phyloP scores from a whole-genome alignment of 2,329 filamentous ascomycete species.

The Colletotrichum tamarilloi region DNA sequence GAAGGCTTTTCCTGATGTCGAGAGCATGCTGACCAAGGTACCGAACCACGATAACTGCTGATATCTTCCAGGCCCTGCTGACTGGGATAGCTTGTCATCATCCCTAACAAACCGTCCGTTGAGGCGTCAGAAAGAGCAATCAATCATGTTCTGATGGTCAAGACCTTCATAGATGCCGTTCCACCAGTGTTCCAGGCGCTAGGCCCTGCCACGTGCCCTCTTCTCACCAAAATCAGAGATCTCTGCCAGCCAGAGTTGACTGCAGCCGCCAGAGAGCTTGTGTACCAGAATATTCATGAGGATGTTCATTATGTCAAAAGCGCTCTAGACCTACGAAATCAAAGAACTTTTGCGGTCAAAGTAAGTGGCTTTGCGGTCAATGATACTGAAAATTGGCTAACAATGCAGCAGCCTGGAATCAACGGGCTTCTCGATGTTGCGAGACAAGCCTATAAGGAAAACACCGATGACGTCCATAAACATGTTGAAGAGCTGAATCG shows the following conservation, averaged over 20 bases:
- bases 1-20: constrained; percentile 80
- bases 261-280: constrained; percentile 69
- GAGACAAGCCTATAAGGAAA: constrained; percentile 89
- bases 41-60: background rate
- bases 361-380: constrained; percentile 47
- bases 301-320: constrained; percentile 83
- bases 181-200: constrained; percentile 76
- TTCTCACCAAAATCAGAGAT: constrained; percentile 75
- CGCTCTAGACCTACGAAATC: constrained; percentile 88
- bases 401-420: constrained; percentile 71
- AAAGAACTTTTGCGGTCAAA: constrained; percentile 90
- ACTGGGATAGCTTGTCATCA: constrained; percentile 74
- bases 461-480: constrained; percentile 80
- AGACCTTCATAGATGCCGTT: constrained; percentile 80
- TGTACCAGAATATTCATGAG: constrained; percentile 79
- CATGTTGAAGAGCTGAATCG: constrained; percentile 76
- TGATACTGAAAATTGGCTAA: background rate
- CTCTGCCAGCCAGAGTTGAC: constrained; percentile 75
- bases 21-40: constrained; percentile 82
- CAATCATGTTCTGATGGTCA: constrained; percentile 88
- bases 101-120: constrained; percentile 74
- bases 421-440: constrained; percentile 90
- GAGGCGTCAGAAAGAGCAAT: constrained; percentile 82
- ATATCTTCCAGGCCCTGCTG: constrained; percentile 18
- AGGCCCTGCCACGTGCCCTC: constrained; percentile 68